phyloP scores from a whole-genome alignment of 1,284 basidiomycete genomes.

The Ganoderma leucocontextum region DNA sequence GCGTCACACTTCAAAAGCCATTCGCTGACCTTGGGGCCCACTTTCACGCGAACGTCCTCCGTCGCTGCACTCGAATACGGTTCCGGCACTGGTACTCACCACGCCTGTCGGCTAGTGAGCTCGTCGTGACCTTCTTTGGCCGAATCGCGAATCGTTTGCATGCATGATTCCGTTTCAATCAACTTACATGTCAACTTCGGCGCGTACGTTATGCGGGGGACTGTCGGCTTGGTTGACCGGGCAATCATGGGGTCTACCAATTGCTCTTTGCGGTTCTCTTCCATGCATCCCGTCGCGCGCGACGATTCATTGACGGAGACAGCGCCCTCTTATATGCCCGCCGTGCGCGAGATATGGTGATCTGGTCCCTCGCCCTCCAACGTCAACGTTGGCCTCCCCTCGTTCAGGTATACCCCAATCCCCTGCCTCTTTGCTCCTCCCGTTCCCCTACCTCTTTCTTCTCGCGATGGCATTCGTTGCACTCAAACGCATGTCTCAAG shows the following conservation, averaged over 20 bases:
- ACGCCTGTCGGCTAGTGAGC: too few species aligned
- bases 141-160: too few species aligned
- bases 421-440: neutral
- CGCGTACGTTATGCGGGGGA: neutral
- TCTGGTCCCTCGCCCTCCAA: too few species aligned
- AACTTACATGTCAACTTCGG: neutral
- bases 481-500: conserved; percentile 28
- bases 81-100: too few species aligned
- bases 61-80: too few species aligned
- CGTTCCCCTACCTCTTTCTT: neutral
- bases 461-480: conserved; percentile 25
- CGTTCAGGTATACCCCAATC: neutral
- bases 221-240: conserved; percentile 10
- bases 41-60: too few species aligned
- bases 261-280: neutral
- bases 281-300: conserved; percentile 12
- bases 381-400: neutral
- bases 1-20: too few species aligned
- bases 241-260: conserved; percentile 1
- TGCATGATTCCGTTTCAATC: neutral
- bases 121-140: too few species aligned
- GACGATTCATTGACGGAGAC: too few species aligned
- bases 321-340: too few species aligned
- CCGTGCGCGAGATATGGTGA: neutral
- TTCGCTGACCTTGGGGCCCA: too few species aligned